Percentiles rank a stretch among this genome's conserved stretches.
phyloP scores from a whole-genome alignment of 164 flowering plant genomes.

The Kingdonia uniflora region DNA sequence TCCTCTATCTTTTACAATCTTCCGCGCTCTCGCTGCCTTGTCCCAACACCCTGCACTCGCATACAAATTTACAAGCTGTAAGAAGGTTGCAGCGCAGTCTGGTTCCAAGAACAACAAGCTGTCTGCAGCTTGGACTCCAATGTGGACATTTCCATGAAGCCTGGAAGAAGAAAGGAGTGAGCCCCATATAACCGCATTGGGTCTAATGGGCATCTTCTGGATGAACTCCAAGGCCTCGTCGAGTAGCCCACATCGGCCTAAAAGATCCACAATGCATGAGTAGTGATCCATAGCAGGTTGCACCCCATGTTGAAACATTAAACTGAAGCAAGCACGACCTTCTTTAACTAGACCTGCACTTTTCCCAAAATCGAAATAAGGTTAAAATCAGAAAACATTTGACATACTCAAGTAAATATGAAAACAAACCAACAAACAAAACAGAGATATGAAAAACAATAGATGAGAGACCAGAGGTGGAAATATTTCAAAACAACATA shows the following conservation, averaged over 20 bases:
- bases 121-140: slow-evolving; percentile 59
- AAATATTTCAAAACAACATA: too few relatives aligned
- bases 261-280: slow-evolving; percentile 58
- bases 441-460: too few relatives aligned
- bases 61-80: slow-evolving; percentile 53
- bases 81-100: slow-evolving; percentile 44
- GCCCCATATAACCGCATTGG: slow-evolving; percentile 69
- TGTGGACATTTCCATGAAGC: slow-evolving; percentile 32
- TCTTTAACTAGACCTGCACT: slow-evolving; percentile 36
- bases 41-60: slow-evolving; percentile 41
- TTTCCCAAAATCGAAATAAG: too few relatives aligned
- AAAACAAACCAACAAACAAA: too few relatives aligned
- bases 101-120: slow-evolving; percentile 43
- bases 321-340: slow-evolving; percentile 36
- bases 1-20: slow-evolving; percentile 41
- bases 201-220: slow-evolving; percentile 39
- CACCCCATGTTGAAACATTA: slow-evolving; percentile 37
- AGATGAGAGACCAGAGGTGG: too few relatives aligned
- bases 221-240: slow-evolving; percentile 42
- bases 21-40: slow-evolving; percentile 40
- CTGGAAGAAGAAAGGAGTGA: slow-evolving; percentile 52
- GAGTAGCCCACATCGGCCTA: slow-evolving; percentile 52
- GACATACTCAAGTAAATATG: too few relatives aligned
- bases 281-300: slow-evolving; percentile 29
- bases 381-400: too few relatives aligned